Evolutionary conservation across 495 filamentous ascomycete species (phyloP), one percentile per base, ranked within the genome.

Genomic region (Astrothelium subdiscretum): DNA sequence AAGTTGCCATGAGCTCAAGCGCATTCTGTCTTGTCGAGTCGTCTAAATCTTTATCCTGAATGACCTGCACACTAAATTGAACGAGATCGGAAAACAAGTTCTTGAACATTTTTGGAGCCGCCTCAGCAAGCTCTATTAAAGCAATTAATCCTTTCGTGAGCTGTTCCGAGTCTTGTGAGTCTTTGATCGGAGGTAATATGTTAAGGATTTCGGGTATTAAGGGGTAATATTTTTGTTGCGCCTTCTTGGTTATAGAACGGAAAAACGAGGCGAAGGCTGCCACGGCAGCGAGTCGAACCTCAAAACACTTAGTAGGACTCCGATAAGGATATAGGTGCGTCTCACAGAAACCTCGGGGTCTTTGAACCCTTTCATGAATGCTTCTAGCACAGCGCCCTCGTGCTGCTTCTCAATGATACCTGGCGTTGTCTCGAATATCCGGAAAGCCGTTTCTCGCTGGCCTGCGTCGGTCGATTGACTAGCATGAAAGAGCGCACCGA

Each of bases 251-350:
- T 64, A 97, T 81, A 51, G 87, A 92, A 63, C 87, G 83, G 85
- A 97, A 99, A 75, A 97, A 96, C 0, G 92, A 86, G 15, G 94
- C 86, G 70, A 97, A 97, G 11, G 95, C 95, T 67, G 97, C 91
- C 87, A 97, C 92, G 59, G 95, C 91, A 35, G 92, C 85, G 63
- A 97, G 85, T 52, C 91, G 87, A 57, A 95, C 90, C 83, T 89
- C 68, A n/a, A 68, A 60, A 27, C n/a, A 20, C 24, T 51, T 57
- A 40, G 42, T 18, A 26, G 38, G 0, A 24, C 32, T 59, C 12
- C 1, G 6, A 26, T n/a, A 27, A 32, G n/a, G 3, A 18, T 22
- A n/a, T 20, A 22, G 22, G 32, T 24, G n/a, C 4, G 4, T 69
- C 83, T 44, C 85, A 95, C 90, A 22, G 82, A 75, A 42, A 90